Evolutionary conservation across 1,284 basidiomycete genomes (phyloP).

Genomic region (Rhodotorula sp.): DNA sequence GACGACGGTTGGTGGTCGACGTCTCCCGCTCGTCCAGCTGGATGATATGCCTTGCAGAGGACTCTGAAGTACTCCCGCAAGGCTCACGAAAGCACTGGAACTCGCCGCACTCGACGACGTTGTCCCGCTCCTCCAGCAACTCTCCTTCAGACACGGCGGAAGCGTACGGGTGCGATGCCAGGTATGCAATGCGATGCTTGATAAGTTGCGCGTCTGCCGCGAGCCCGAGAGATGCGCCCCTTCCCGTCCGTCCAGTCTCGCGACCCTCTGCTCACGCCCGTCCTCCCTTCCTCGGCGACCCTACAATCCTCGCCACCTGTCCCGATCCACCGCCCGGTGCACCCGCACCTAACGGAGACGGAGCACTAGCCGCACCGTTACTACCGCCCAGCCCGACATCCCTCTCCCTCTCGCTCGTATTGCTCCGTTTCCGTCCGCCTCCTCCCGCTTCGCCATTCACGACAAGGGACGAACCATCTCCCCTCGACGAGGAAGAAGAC

Average conservation of each 20-base stretch:
- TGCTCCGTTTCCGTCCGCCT: conserved; percentile 26
- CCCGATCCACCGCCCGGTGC: not conserved
- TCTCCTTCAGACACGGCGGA: not conserved
- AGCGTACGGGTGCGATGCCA: not conserved
- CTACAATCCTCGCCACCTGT: not conserved
- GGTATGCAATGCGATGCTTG: too few relatives aligned
- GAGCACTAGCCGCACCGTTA: not conserved
- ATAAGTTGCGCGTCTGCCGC: too few relatives aligned
- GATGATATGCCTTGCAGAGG: not conserved
- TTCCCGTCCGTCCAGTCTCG: too few relatives aligned
- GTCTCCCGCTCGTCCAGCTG: not conserved
- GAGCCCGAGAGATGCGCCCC: too few relatives aligned
- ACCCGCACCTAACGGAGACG: not conserved
- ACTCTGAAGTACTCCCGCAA: too few relatives aligned
- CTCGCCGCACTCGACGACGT: not conserved
- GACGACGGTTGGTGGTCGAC: too few relatives aligned
- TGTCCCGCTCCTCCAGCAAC: not conserved
- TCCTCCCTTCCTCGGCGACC: too few relatives aligned
- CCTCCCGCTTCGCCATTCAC: not conserved
- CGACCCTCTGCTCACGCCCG: too few relatives aligned
- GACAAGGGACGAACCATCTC: not conserved
- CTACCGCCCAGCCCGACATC: not conserved
- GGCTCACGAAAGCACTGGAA: too few relatives aligned
- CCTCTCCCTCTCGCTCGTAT: conserved; percentile 27
- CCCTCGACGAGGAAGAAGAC: not conserved